Evolutionary conservation across 331 rosid genomes (phyloP).

Genomic region (Arachis monticola): DNA sequence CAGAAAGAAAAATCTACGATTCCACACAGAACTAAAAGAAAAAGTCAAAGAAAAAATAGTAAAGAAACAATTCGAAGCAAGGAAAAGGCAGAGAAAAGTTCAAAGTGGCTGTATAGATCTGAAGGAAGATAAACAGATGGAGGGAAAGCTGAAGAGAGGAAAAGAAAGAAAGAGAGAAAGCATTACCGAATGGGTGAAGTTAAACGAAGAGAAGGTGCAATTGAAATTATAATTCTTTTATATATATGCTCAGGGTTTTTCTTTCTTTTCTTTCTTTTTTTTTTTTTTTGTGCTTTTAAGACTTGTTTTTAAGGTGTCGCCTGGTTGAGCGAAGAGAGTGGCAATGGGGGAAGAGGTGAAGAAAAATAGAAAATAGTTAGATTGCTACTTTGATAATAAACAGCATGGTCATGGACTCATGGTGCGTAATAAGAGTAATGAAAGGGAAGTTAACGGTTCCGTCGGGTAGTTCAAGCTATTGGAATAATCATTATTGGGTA

Average conservation of each 20-base stretch:
- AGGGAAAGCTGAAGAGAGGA: neutral
- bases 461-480: neutral
- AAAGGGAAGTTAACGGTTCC: conserved; percentile 1
- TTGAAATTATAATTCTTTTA: neutral
- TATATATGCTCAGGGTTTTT: no score
- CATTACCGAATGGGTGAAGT: conserved; percentile 27
- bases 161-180: neutral
- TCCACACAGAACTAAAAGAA: neutral
- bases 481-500: neutral
- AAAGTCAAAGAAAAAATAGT: neutral
- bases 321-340: neutral
- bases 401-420: neutral
- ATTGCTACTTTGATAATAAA: no score
- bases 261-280: no score
- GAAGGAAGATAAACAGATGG: neutral
- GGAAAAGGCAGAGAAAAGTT: neutral
- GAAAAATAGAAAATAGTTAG: neutral
- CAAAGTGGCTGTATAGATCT: conserved; percentile 33
- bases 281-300: neutral
- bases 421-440: neutral
- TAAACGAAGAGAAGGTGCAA: conserved; percentile 20
- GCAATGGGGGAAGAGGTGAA: neutral
- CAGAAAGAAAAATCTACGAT: conserved; percentile 33
- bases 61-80: conserved; percentile 3
- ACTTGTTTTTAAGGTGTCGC: neutral